Base-by-base conservation (phyloP, 139 green algal genomes). In the Chlamydomonas sphaeroides region DNA sequence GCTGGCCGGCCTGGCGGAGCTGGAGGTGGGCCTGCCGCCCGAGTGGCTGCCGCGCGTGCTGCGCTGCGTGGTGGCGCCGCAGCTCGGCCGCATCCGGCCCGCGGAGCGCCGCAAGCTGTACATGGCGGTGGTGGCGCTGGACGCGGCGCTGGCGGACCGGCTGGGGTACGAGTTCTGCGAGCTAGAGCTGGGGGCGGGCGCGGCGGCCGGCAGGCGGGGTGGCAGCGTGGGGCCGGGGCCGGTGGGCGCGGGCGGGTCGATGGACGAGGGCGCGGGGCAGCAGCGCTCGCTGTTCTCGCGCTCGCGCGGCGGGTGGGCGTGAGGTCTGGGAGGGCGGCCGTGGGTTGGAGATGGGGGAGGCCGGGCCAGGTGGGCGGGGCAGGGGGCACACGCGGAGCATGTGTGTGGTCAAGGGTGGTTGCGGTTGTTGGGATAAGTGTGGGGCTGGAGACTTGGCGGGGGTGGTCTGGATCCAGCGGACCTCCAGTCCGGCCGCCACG, bases 21-120 rank as follows among this genome's bases (percentile, higher is more conserved):
- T 72, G 41, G 75, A 51, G 41, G 42, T 32, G 62, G 38, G 42
- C 5, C 62, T 82, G 61, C 59, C 75, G 39, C 26, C 42, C 35
- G 75, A 65, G 4, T 82, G 75, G 75, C 62, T 82, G 59, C n/a
- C 32, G 6, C 41, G 75, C 10, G 17, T 82, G 75, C 36, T 82
- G 45, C 62, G 30, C 14, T 62, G 73, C 36, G 20, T 0, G 7
- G 42, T 49, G 18, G 62, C 61, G 33, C 62, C 62, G 6, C 75
- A 72, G 75, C 61, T 82, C n/a, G 42, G 10, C 11, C 21, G 25
- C 0, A 10, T 82, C 32, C n/a, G 4, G 0, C 32, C 61, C 0
- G 41, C 23, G 5, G 62, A 82, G 23, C 61, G 75, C 11, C 65
- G 56, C 32, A 20, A 26, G n/a, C 15, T 33, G 26, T 72, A 82